Percentiles rank a stretch among this genome's conserved stretches.
Conservation (phyloP, 371 early-diverging fungal species). For the Sporodiniella umbellata region DNA sequence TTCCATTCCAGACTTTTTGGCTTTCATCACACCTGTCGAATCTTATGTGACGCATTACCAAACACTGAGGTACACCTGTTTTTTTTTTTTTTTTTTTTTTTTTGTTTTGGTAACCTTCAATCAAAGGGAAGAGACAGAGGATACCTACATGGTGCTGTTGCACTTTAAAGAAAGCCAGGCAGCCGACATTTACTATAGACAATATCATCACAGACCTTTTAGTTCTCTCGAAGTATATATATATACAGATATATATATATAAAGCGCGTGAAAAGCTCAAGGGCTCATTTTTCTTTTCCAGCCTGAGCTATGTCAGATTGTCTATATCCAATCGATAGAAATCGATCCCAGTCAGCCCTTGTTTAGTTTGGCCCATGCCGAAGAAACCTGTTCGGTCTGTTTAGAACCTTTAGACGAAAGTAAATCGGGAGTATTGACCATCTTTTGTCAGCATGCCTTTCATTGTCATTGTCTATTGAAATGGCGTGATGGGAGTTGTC, state of each 20-base stretch:
- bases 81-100: no score
- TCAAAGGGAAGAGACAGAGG: constrained; percentile 72
- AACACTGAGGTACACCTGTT: constrained; percentile 65
- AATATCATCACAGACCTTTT: constrained; percentile 77
- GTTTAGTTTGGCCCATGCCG: constrained; percentile 25
- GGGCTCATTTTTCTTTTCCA: constrained; percentile 15
- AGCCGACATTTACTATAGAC: constrained; percentile 65
- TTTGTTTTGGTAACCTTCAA: constrained; percentile 16
- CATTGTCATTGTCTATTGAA: constrained; percentile 85
- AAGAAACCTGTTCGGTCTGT: constrained; percentile 86
- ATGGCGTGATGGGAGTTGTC: constrained; percentile 93
- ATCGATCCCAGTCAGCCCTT: constrained; percentile 48
- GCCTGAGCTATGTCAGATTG: constrained; percentile 72
- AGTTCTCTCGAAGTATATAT: constrained; percentile 73
- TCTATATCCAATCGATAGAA: constrained; percentile 66
- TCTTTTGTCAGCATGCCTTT: constrained; percentile 93
- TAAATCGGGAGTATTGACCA: constrained; percentile 82
- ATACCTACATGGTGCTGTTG: constrained; percentile 79
- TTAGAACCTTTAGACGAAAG: constrained; percentile 87
- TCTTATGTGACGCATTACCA: constrained; percentile 64
- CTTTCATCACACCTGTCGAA: constrained; percentile 70
- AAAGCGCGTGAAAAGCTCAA: neutral
- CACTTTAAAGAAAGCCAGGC: constrained; percentile 58
- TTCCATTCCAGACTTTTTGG: constrained; percentile 82
- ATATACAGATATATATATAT: neutral